Evolutionary conservation across 805 yeast species (phyloP).

Genomic region (Yueomyces sp.): DNA sequence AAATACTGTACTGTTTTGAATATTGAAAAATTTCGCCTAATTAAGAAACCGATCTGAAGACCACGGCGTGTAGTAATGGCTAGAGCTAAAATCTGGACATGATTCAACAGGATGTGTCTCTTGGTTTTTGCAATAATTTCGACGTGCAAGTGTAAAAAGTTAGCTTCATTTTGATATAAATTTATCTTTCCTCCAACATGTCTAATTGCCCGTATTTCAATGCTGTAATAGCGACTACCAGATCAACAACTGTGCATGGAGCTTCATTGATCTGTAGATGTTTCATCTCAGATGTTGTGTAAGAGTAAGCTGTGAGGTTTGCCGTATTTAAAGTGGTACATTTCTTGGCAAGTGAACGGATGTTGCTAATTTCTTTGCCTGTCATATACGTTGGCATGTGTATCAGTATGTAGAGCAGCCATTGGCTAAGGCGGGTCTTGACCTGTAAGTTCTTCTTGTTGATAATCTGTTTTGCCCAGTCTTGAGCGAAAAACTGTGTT

Average conservation of each 20-base stretch:
- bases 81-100: no score
- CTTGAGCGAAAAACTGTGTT: conserved; percentile 15
- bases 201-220: conserved; percentile 17
- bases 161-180: no score
- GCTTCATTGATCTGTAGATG: neutral
- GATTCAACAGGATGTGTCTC: no score
- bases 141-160: no score
- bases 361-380: conserved; percentile 14
- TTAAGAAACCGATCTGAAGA: no score
- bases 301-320: neutral
- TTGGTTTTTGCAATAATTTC: no score
- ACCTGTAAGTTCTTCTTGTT: conserved; percentile 4
- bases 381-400: conserved; percentile 14
- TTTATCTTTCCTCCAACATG: conserved; percentile 2
- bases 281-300: neutral
- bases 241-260: conserved; percentile 5
- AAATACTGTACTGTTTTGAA: no score
- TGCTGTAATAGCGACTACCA: conserved; percentile 11
- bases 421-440: conserved; percentile 6
- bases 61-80: no score
- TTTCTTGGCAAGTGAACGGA: conserved; percentile 20
- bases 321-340: conserved; percentile 2
- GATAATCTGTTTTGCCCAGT: conserved; percentile 14
- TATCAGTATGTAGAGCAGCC: conserved; percentile 18
- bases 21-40: no score